phyloP scores from a whole-genome alignment of 2,329 filamentous ascomycete genomes.

The Mycocentrospora acerina region DNA sequence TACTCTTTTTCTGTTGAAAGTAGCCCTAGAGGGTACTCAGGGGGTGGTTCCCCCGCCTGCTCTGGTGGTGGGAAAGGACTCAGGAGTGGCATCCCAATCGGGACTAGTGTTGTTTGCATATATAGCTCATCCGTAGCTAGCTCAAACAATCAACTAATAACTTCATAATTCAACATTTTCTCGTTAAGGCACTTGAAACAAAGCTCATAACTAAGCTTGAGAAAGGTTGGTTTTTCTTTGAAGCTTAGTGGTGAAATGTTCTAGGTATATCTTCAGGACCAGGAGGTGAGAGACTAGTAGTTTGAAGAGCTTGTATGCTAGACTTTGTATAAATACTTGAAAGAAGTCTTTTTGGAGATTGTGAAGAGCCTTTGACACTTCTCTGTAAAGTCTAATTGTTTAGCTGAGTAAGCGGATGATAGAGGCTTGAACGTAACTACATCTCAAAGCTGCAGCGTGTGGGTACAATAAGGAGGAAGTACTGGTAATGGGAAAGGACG shows the following conservation, averaged over 20 bases:
- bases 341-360: slow-evolving; percentile 11
- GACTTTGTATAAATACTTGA: slow-evolving; percentile 6
- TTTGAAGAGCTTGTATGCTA: slow-evolving; percentile 4
- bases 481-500: background rate
- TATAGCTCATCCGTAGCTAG: too few relatives aligned
- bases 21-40: too few relatives aligned
- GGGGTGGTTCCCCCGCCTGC: too few relatives aligned
- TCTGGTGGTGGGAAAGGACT: too few relatives aligned
- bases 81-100: too few relatives aligned
- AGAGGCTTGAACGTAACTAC: slow-evolving; percentile 7
- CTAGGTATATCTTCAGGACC: slow-evolving; percentile 1
- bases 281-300: slow-evolving; percentile 5
- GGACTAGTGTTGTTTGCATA: too few relatives aligned
- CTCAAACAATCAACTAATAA: too few relatives aligned
- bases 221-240: background rate
- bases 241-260: background rate
- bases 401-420: slow-evolving; percentile 2
- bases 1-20: slow-evolving; percentile 8
- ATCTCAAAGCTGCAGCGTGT: slow-evolving; percentile 4
- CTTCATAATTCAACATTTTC: too few relatives aligned
- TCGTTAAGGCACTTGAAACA: slow-evolving; percentile 3
- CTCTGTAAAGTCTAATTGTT: slow-evolving; percentile 3
- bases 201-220: background rate
- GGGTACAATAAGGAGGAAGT: slow-evolving; percentile 2
- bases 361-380: slow-evolving; percentile 3